Percentiles rank a stretch among this genome's conserved stretches.
phyloP scores from a whole-genome alignment of 495 filamentous ascomycete genomes.

The Penicillium antarcticum region DNA sequence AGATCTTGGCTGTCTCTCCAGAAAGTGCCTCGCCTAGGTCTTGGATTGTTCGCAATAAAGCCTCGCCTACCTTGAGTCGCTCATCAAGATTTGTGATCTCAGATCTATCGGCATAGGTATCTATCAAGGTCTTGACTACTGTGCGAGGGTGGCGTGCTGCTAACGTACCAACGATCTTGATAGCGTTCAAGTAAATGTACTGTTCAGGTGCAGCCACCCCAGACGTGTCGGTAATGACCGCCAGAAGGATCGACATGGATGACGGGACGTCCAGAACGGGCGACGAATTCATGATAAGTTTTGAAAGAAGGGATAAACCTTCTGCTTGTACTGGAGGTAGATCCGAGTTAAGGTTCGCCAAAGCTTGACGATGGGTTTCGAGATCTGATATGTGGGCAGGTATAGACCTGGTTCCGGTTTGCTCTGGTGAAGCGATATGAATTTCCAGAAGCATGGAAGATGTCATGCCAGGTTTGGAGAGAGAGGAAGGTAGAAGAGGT shows the following conservation, averaged over 20 bases:
- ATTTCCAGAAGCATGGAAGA: conserved; percentile 54
- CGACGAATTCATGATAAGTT: conserved; percentile 57
- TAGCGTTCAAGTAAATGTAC: conserved; percentile 69
- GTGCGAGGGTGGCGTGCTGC: conserved; percentile 63
- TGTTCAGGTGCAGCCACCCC: conserved; percentile 52
- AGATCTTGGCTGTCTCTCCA: conserved; percentile 52
- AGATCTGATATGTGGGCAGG: conserved; percentile 56
- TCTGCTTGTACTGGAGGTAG: conserved; percentile 75
- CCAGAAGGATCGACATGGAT: conserved; percentile 62
- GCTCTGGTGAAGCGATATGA: conserved; percentile 54
- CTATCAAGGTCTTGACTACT: conserved; percentile 62
- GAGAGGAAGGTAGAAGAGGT: conserved; percentile 28
- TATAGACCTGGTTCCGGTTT: conserved; percentile 34
- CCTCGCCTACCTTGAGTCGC: conserved; percentile 70
- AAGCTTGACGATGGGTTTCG: conserved; percentile 66
- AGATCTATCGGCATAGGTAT: conserved; percentile 62
- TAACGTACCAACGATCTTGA: conserved; percentile 65
- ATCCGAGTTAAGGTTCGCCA: conserved; percentile 71
- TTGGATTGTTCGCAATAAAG: conserved; percentile 65
- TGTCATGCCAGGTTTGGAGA: conserved; percentile 46
- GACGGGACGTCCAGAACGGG: conserved; percentile 69
- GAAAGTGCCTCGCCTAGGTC: conserved; percentile 59
- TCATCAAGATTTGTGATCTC: conserved; percentile 58
- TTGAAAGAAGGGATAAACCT: conserved; percentile 67
- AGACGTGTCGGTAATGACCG: conserved; percentile 56